Conservation (phyloP, 2,329 filamentous ascomycete genomes). For the Neonectria magnoliae region DNA sequence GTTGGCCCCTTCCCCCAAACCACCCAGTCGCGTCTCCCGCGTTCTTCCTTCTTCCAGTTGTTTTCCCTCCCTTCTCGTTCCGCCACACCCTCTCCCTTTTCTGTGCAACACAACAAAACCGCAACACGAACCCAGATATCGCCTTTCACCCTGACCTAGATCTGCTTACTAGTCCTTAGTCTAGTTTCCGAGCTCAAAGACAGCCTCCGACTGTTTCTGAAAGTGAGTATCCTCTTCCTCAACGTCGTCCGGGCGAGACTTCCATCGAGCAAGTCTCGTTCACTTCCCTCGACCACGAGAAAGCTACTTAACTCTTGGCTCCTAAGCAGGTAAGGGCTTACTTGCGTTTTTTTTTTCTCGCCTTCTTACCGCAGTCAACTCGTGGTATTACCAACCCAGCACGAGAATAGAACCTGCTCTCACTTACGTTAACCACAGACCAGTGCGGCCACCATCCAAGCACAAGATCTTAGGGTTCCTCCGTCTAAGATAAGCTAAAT, state of each 20-base stretch:
- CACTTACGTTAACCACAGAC: not conserved
- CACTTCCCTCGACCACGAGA: not conserved
- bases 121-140: not conserved
- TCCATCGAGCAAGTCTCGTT: not conserved
- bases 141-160: not conserved
- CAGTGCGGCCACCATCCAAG: not conserved
- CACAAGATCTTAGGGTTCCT: not conserved
- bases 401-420: not conserved
- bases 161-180: not conserved
- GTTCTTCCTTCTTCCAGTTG: slow-evolving; percentile 6
- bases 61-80: not conserved
- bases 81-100: not conserved
- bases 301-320: not conserved
- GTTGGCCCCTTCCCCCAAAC: not conserved
- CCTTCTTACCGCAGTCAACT: not conserved
- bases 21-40: not conserved
- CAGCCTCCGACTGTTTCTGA: not conserved
- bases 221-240: not conserved
- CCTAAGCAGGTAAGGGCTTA: not conserved
- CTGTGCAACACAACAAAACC: not conserved
- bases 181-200: not conserved
- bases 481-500: not conserved
- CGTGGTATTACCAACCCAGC: not conserved
- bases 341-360: not conserved
- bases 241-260: not conserved